phyloP scores from a whole-genome alignment of 1,284 basidiomycete species.

The Puccinia hordei region DNA sequence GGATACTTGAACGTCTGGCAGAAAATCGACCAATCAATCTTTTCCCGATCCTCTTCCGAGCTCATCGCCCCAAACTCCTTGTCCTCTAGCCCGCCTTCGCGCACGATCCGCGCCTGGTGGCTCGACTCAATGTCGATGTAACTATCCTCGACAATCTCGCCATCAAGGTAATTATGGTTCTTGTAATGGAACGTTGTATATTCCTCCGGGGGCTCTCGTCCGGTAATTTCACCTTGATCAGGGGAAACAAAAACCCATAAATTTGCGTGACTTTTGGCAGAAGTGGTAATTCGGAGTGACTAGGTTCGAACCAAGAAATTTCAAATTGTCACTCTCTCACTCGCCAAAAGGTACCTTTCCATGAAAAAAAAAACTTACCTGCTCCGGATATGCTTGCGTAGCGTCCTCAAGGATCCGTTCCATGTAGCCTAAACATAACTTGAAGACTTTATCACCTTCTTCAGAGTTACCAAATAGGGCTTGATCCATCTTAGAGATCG shows the following conservation, averaged over 20 bases:
- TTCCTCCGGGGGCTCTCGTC: slow-evolving; percentile 41
- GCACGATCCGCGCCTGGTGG: slow-evolving; percentile 7
- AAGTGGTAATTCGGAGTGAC: slow-evolving; percentile 48
- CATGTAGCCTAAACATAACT: slow-evolving; percentile 72
- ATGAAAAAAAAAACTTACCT: slow-evolving; percentile 57
- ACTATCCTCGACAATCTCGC: slow-evolving; percentile 26
- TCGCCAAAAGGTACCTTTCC: neutral
- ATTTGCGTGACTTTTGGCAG: slow-evolving; percentile 43
- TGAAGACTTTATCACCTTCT: slow-evolving; percentile 75
- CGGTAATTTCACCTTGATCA: slow-evolving; percentile 15
- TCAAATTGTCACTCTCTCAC: neutral
- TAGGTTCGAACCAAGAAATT: neutral
- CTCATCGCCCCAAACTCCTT: slow-evolving; percentile 13
- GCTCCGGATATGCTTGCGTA: slow-evolving; percentile 67
- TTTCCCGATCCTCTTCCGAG: slow-evolving; percentile 30
- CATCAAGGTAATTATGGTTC: slow-evolving; percentile 49
- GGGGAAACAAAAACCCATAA: slow-evolving; percentile 48
- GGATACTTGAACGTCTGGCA: slow-evolving; percentile 43
- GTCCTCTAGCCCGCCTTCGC: neutral
- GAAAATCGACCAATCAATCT: slow-evolving; percentile 48
- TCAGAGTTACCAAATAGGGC: slow-evolving; percentile 71
- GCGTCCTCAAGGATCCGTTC: slow-evolving; percentile 72
- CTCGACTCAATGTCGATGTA: slow-evolving; percentile 39
- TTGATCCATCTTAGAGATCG: slow-evolving; percentile 82
- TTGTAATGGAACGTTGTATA: slow-evolving; percentile 48